Conservation (phyloP, 2,329 filamentous ascomycete species). For the Lasiodiplodia citricola region DNA sequence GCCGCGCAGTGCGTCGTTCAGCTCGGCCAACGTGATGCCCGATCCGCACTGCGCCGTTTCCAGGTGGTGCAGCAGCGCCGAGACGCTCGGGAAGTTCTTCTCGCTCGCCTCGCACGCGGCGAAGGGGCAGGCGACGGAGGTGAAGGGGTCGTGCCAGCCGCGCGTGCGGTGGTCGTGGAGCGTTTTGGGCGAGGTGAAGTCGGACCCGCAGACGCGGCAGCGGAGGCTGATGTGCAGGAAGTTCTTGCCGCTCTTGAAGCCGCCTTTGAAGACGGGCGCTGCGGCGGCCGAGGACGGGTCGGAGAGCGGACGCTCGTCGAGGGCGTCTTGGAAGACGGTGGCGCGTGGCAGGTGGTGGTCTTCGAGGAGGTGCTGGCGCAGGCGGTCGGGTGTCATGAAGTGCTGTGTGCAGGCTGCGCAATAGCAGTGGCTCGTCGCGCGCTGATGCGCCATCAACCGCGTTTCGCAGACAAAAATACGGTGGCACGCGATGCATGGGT, state of each 20-base stretch:
- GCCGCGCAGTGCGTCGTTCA: slow-evolving; percentile 21
- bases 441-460: slow-evolving; percentile 19
- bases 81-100: slow-evolving; percentile 7
- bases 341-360: slow-evolving; percentile 11
- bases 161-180: slow-evolving; percentile 27
- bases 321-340: slow-evolving; percentile 15
- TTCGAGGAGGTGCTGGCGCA: slow-evolving; percentile 25
- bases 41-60: slow-evolving; percentile 19
- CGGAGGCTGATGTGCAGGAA: slow-evolving; percentile 24
- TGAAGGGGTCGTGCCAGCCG: slow-evolving; percentile 26
- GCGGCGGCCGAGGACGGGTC: not conserved
- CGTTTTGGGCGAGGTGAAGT: slow-evolving; percentile 26
- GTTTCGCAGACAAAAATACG: slow-evolving; percentile 22
- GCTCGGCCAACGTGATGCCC: slow-evolving; percentile 12
- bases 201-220: slow-evolving; percentile 19
- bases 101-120: not conserved
- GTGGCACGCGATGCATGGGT: slow-evolving; percentile 27
- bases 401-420: slow-evolving; percentile 21
- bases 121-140: slow-evolving; percentile 22
- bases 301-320: slow-evolving; percentile 14
- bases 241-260: slow-evolving; percentile 25
- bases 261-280: slow-evolving; percentile 21
- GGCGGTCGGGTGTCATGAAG: slow-evolving; percentile 26
- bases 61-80: slow-evolving; percentile 24
- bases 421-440: slow-evolving; percentile 20